Evolutionary conservation across 108 stramenopile genomes (phyloP), one percentile per base, ranked within the genome.

Genomic region (Fragilaria crotonensis): DNA sequence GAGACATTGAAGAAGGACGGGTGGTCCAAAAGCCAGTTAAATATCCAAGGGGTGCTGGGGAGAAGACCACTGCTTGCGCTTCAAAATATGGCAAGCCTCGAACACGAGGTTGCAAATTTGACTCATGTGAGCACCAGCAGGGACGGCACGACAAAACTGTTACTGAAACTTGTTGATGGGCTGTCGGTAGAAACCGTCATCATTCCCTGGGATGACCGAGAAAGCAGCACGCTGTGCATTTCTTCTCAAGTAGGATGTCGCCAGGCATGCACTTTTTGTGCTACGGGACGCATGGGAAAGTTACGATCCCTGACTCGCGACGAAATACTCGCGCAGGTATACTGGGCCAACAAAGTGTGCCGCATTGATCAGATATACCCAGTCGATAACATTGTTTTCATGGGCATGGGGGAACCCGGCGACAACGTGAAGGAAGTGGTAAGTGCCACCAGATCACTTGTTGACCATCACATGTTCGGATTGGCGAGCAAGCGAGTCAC

Each of bases 371-470:
- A 32, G 3, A 45, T 84, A 30, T 77, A 70, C 19, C 66, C 68
- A 4, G 70, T 85, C 27, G 73, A 71, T 20, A 83, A 83, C 67
- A 59, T 87, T 54, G 91, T 93, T 9, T 93, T 87, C 61, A 89
- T 93, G 92, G 87, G 89, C 4, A 84, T 89, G 86, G 94, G 90
- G 30, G 93, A 91, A 57, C 76, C 93, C 4, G 75, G 72, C 21
- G 81, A 87, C 62, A 92, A 95, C 67, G 72, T 66, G 0, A 33
- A 64, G 0, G 51, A 66, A 7, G 90, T 87, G 2, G 51, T 63
- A 1, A 21, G 30, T 21, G 85, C 87, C 1, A 75, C 79, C 17
- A 23, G 62, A 5, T 61, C 62, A 26, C 57, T 89, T 66, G 78
- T 76, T 11, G 65, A 83, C 50, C 62, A 30, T 3, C 46, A 63